These are phyloP conservation scores for Aspergillus nidulans DNA, from an alignment of 495 filamentous ascomycete species.

Conservation along the genomic window DNA sequence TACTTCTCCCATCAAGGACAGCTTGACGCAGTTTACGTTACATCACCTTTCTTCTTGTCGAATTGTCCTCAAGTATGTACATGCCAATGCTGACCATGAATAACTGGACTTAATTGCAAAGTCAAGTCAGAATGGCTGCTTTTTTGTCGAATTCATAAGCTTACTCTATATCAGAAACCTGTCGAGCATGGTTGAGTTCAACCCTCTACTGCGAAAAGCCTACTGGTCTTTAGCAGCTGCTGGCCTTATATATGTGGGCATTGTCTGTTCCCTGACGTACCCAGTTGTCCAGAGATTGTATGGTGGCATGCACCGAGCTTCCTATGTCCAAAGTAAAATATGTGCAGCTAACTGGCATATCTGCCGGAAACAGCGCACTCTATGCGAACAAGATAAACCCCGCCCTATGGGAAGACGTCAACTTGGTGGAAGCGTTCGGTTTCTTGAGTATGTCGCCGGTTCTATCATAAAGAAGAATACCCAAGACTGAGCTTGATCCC, in stretches of 20 bases:
- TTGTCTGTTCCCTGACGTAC: constrained; percentile 43
- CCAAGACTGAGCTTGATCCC: constrained; percentile 8
- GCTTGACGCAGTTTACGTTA: no score
- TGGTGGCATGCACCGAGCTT: not conserved
- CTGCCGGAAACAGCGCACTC: constrained; percentile 51
- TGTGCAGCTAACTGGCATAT: constrained; percentile 7
- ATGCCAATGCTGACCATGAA: not conserved
- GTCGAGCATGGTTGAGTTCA: constrained; percentile 32
- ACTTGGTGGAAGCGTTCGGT: constrained; percentile 71
- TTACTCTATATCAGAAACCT: not conserved
- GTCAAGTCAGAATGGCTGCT: not conserved
- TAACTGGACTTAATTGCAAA: not conserved
- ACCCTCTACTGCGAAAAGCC: constrained; percentile 52
- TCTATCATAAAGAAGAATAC: not conserved
- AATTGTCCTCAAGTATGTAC: not conserved
- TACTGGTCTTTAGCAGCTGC: constrained; percentile 52
- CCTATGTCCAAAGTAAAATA: not conserved
- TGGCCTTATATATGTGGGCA: constrained; percentile 48
- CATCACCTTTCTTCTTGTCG: no score
- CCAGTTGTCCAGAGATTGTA: constrained; percentile 51
- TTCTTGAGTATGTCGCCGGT: constrained; percentile 61
- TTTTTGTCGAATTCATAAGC: not conserved
- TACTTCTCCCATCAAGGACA: no score
- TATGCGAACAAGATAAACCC: constrained; percentile 75
- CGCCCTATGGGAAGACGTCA: constrained; percentile 61